Conservation (phyloP, 768 basidiomycete species). For the Tephrocybe rancida region DNA sequence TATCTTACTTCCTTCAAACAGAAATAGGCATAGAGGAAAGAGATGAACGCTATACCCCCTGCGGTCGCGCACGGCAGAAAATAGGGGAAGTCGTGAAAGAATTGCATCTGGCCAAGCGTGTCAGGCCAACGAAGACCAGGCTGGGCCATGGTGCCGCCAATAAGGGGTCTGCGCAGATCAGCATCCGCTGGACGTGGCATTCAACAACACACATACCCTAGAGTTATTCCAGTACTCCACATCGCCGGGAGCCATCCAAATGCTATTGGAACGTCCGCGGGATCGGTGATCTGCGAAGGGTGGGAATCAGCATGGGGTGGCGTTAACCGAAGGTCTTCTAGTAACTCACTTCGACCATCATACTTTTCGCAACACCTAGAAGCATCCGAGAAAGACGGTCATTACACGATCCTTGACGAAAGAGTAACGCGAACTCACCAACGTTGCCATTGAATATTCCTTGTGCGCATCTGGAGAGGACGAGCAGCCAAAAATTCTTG, state of each 20-base stretch:
- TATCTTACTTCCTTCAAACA: constrained; percentile 27
- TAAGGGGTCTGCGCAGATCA: constrained; percentile 20
- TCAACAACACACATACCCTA: constrained; percentile 22
- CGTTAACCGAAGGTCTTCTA: not conserved
- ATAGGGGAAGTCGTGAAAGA: constrained; percentile 32
- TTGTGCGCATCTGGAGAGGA: constrained; percentile 30
- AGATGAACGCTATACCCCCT: constrained; percentile 17
- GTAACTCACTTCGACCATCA: constrained; percentile 16
- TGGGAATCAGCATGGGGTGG: not conserved
- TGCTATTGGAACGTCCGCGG: constrained; percentile 13
- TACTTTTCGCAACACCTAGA: constrained; percentile 17
- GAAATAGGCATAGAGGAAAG: constrained; percentile 21
- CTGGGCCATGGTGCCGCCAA: constrained; percentile 31
- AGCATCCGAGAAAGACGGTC: not conserved
- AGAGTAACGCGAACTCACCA: constrained; percentile 20
- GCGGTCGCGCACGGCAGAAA: constrained; percentile 29
- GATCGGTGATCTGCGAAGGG: constrained; percentile 13
- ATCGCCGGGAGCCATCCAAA: constrained; percentile 22
- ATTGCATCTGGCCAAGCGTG: constrained; percentile 22
- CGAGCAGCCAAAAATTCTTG: constrained; percentile 29
- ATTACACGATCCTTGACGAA: not conserved
- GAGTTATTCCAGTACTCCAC: constrained; percentile 26
- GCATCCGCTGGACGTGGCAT: not conserved
- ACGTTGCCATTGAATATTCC: constrained; percentile 28
- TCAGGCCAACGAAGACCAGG: constrained; percentile 30